Evolutionary conservation across 164 flowering plant species (phyloP).

Genomic region (Sedum album): DNA sequence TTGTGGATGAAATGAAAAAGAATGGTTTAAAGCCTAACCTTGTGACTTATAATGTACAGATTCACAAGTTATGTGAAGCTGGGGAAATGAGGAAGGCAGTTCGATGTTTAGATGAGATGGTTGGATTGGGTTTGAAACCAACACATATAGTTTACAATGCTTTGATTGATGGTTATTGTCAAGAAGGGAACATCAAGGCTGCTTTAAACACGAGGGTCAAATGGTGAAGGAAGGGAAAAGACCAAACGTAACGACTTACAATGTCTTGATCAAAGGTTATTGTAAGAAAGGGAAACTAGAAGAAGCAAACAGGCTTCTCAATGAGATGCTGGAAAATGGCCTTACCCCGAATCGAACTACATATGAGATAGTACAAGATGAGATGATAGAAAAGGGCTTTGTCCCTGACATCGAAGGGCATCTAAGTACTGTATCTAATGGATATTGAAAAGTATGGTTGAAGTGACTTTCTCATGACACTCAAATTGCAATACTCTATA

Average conservation of each 20-base stretch:
- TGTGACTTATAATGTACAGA: conserved; percentile 41
- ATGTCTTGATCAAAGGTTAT: conserved; percentile 48
- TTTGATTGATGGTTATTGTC: conserved; percentile 48
- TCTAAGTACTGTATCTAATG: conserved; percentile 26
- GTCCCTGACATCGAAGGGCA: conserved; percentile 61
- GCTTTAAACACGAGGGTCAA: conserved; percentile 42
- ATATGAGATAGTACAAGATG: conserved; percentile 44
- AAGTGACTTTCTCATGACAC: background rate
- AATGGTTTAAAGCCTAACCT: conserved; percentile 30
- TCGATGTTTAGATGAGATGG: conserved; percentile 38
- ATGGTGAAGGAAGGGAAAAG: conserved; percentile 55
- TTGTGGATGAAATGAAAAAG: conserved; percentile 30
- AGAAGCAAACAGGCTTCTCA: conserved; percentile 54
- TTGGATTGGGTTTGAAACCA: conserved; percentile 35
- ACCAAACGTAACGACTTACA: conserved; percentile 48
- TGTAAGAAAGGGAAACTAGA: conserved; percentile 44
- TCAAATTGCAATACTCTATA: background rate
- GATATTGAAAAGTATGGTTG: background rate
- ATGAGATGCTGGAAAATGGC: conserved; percentile 70
- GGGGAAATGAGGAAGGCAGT: conserved; percentile 38
- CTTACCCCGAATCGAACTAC: conserved; percentile 44
- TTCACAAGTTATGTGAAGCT: conserved; percentile 30
- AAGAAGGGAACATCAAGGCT: conserved; percentile 41
- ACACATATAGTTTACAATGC: conserved; percentile 50
- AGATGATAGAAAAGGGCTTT: conserved; percentile 61